A percentile compares a stretch with the other conserved stretches of the same genome.
phyloP scores from a whole-genome alignment of 352 stramenopile genomes.

The Phytopythium mirpurense region DNA sequence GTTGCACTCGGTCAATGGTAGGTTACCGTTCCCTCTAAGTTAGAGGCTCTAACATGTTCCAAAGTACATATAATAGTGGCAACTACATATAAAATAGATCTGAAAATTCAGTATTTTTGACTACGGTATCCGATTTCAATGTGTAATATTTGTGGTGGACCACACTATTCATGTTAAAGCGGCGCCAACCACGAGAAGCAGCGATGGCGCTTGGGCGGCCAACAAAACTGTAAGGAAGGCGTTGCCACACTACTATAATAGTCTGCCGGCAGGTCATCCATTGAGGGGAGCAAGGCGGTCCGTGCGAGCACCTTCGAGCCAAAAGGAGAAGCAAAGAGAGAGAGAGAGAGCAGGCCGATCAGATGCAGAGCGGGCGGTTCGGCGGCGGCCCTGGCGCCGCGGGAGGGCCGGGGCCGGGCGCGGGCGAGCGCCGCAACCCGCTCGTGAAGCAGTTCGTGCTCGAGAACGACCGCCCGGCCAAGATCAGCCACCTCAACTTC shows the following conservation, averaged over 20 bases:
- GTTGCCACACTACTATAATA: not conserved
- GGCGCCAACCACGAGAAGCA: conserved; percentile 2
- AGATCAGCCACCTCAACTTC: conserved; percentile 98
- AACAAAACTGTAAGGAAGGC: not conserved
- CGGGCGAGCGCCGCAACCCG: conserved; percentile 71
- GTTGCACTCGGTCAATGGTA: too few species aligned
- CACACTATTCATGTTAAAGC: too few species aligned
- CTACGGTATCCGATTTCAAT: too few species aligned
- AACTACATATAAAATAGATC: too few species aligned
- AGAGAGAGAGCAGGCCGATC: not conserved
- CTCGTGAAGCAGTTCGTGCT: conserved; percentile 88
- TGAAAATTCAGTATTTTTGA: too few species aligned
- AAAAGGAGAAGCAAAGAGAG: not conserved
- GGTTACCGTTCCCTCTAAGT: too few species aligned
- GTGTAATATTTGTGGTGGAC: too few species aligned
- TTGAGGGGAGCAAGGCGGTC: too few species aligned
- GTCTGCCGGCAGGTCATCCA: too few species aligned
- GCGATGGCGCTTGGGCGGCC: not conserved
- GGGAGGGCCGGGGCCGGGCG: conserved; percentile 12
- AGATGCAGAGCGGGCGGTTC: conserved; percentile 35
- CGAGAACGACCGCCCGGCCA: conserved; percentile 85
- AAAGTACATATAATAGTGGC: too few species aligned
- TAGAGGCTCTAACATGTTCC: too few species aligned
- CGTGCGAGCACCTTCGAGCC: too few species aligned
- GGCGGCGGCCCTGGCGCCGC: conserved; percentile 9